These are phyloP conservation scores for Filosporella fistucella DNA, from an alignment of 495 filamentous ascomycete species.

Conservation along the genomic window DNA sequence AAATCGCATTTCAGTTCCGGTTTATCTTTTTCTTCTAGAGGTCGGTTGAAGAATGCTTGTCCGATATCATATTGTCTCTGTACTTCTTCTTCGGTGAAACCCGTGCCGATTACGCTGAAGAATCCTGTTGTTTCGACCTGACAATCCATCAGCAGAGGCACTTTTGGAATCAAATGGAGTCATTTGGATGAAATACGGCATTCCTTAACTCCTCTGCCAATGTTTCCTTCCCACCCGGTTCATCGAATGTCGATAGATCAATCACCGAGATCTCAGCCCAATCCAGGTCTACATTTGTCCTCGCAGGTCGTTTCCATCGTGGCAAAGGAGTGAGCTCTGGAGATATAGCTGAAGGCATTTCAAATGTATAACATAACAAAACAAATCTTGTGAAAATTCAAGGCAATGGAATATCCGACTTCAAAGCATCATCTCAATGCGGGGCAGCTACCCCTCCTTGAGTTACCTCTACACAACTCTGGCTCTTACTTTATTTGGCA, in stretches of 20 bases:
- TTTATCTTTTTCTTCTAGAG: constrained; percentile 49
- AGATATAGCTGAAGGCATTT: too few relatives aligned
- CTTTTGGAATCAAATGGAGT: background rate
- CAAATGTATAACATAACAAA: too few relatives aligned
- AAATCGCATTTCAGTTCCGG: constrained; percentile 43
- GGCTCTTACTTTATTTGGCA: too few relatives aligned
- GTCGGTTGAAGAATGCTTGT: constrained; percentile 47
- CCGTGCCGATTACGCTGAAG: constrained; percentile 53
- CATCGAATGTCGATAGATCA: constrained; percentile 43
- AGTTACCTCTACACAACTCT: too few relatives aligned
- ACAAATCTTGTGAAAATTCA: too few relatives aligned
- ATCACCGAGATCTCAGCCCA: constrained; percentile 50
- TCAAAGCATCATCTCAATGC: too few relatives aligned
- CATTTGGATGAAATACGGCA: constrained; percentile 25
- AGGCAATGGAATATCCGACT: too few relatives aligned
- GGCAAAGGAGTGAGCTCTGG: too few relatives aligned
- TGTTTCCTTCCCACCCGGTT: constrained; percentile 45
- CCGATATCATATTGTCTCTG: constrained; percentile 52
- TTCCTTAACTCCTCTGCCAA: constrained; percentile 48
- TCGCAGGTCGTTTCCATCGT: too few relatives aligned
- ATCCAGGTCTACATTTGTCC: too few relatives aligned
- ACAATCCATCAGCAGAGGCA: background rate
- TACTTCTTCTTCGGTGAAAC: constrained; percentile 50
- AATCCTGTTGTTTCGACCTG: constrained; percentile 30
- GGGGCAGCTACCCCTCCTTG: too few relatives aligned